Base-by-base conservation (phyloP, 495 filamentous ascomycete genomes). In the Hamigera avellanea region DNA sequence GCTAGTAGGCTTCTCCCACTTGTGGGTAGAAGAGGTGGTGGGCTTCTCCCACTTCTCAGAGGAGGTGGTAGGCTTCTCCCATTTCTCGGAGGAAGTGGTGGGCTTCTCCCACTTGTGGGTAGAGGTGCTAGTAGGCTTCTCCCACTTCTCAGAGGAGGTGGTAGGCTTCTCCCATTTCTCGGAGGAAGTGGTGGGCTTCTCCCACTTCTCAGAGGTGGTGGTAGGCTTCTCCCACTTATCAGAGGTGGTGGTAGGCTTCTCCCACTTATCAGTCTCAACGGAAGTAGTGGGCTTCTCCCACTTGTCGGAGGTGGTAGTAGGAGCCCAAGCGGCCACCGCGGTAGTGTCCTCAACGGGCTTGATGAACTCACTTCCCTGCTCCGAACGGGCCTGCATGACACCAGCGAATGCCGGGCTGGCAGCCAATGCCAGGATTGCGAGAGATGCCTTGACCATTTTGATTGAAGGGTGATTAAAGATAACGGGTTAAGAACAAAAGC, bases 391-490 rank as follows among this genome's bases (percentile, higher is more conserved):
- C 37, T 61, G 48, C 33, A 59, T 54, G 26, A 67, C 52, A 50
- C 58, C 59, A 37, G 59, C 63, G 23, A 67, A 48, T 25, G 59
- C 59, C 23, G 61, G 61, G 48, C 48, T 52, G 38, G 25, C 25
- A 26, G 59, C 52, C 47, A 67, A 49, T 30, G 56, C 59, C 50
- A 67, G 40, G 36, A 67, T 40, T 42, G 63, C 55, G 49, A 62
- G 26, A 44, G 53, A 50, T 48, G 37, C 44, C 37, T 59, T 56
- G 37, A 65, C 51, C 63, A 67, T 67, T 46, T 61, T 42, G 34
- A 46, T 48, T 41, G 35, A 39, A 49, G 42, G 28, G 27, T 53
- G 41, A 33, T 39, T 25, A 26, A 41, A 33, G 19, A 14, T 23
- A 34, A 43, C 33, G 32, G 18, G 34, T 39, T 18, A 43, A 35